phyloP scores from a whole-genome alignment of 2,329 filamentous ascomycete genomes.

The Pseudogymnoascus sp. region DNA sequence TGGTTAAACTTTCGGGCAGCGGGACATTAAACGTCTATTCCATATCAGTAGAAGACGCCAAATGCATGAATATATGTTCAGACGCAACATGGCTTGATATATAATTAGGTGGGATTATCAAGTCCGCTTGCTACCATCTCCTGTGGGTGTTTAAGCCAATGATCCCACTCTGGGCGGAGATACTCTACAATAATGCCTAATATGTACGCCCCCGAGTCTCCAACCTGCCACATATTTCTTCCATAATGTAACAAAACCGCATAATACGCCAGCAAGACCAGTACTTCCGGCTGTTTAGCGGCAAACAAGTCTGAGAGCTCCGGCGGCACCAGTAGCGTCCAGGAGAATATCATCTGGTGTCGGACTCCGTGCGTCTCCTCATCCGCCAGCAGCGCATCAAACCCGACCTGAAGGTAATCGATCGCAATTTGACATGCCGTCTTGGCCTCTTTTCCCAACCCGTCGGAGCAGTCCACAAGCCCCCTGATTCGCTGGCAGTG shows the following conservation, averaged over 20 bases:
- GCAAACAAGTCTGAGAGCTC: constrained; percentile 22
- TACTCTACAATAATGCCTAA: constrained; percentile 3
- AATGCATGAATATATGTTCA: background rate
- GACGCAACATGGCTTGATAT: background rate
- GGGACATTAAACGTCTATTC: background rate
- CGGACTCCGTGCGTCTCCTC: constrained; percentile 10
- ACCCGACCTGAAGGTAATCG: constrained; percentile 20
- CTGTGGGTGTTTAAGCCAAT: constrained; percentile 1
- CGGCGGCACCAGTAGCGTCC: constrained; percentile 20
- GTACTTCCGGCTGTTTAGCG: constrained; percentile 19
- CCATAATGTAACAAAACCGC: constrained; percentile 23
- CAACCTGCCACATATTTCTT: constrained; percentile 25
- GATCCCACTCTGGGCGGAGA: constrained; percentile 7
- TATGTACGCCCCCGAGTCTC: constrained; percentile 13
- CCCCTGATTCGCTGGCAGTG: constrained; percentile 18
- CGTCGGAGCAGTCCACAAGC: constrained; percentile 18
- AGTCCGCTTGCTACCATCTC: constrained; percentile 1
- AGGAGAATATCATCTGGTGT: constrained; percentile 24
- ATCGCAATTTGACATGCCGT: constrained; percentile 24
- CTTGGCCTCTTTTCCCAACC: constrained; percentile 17
- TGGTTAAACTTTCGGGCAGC: background rate
- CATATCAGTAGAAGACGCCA: background rate
- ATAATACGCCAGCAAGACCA: constrained; percentile 25
- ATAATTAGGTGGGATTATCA: background rate
- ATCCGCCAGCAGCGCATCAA: constrained; percentile 18